Evolutionary conservation across 2,329 filamentous ascomycete genomes (phyloP), one percentile per base, ranked within the genome.

Genomic region (Didymella arachidicola): DNA sequence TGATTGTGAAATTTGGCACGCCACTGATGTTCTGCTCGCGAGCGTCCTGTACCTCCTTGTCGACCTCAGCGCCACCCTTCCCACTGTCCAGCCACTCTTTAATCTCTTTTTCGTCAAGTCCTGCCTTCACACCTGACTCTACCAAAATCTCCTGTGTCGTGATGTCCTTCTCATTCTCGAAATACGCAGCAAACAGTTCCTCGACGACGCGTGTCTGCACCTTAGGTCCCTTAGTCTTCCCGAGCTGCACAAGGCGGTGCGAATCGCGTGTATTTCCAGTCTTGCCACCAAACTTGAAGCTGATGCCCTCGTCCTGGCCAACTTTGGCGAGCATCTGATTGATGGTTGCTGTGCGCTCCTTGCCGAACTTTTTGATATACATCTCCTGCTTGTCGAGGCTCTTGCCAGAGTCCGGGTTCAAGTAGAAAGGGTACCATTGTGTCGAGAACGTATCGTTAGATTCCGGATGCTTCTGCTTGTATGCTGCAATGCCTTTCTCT

Each of bases 241-340:
- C 91, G 54, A 93, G 82, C 78, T 93, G 87, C 43, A 93, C 83
- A 5, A 73, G 60, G 3, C 92, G 85, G 76, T 96, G 92, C 56
- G 89, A 90, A 68, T 96, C 90, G 19, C 91, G 82, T 18, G 92
- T 94, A 69, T 88, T 90, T 46, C 93, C 93, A 6, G 87, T 87
- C 63, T 83, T 86, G 53, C 91, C 90, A 12, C 85, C 84, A 63
- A 89, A 90, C 22, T 84, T 84, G 77, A 96, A 96, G 47, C 85
- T 77, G 70, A 96, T 90, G 1, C 91, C 91, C 47, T 90, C 87
- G 22, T 80, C 78, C 36, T 81, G 79, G 16, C 91, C 91, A 22
- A 89, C 75, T 30, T 80, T 72, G 0, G 78, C 72, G 25, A 93
- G 80, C 1, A 86, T 85, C 45, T 81, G 76, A 54, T 84, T 81